Evolutionary conservation across 805 yeast genomes (phyloP).

Genomic region (Cyberlindnera petersonii): DNA sequence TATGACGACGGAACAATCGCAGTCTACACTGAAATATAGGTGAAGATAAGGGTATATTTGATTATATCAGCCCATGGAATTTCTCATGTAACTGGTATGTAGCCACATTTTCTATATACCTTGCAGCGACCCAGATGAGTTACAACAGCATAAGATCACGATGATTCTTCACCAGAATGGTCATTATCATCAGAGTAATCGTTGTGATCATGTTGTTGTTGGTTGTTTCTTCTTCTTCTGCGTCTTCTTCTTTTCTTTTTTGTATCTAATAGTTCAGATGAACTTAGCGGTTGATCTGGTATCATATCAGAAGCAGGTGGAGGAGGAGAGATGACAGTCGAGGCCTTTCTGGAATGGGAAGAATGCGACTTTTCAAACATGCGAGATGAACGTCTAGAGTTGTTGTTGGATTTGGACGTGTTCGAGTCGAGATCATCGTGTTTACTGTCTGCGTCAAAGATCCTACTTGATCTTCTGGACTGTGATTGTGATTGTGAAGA

Average conservation of each 20-base stretch:
- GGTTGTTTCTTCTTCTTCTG: conserved; percentile 11
- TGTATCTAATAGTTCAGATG: too few relatives aligned
- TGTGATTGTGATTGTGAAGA: conserved; percentile 1
- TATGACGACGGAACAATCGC: conserved; percentile 54
- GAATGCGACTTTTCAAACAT: conserved; percentile 5
- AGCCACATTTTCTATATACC: not conserved
- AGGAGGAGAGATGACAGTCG: too few relatives aligned
- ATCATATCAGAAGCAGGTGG: too few relatives aligned
- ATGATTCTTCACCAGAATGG: conserved; percentile 8
- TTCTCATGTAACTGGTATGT: not conserved
- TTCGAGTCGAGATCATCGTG: not conserved
- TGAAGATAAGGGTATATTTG: too few relatives aligned
- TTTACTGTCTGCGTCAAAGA: conserved; percentile 2
- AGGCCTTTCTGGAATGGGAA: conserved; percentile 1
- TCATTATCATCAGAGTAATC: conserved; percentile 5
- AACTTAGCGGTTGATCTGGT: too few relatives aligned
- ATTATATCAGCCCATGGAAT: too few relatives aligned
- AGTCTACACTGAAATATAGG: conserved; percentile 29
- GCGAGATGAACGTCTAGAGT: conserved; percentile 9
- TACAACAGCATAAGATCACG: not conserved
- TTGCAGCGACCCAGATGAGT: not conserved
- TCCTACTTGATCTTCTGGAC: conserved; percentile 12
- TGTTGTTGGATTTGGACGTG: conserved; percentile 2
- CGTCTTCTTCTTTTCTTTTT: conserved; percentile 17
- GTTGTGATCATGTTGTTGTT: not conserved